These are phyloP conservation scores for Ascochyta koolunga DNA, from an alignment of 2,329 filamentous ascomycete species.

Conservation along the genomic window DNA sequence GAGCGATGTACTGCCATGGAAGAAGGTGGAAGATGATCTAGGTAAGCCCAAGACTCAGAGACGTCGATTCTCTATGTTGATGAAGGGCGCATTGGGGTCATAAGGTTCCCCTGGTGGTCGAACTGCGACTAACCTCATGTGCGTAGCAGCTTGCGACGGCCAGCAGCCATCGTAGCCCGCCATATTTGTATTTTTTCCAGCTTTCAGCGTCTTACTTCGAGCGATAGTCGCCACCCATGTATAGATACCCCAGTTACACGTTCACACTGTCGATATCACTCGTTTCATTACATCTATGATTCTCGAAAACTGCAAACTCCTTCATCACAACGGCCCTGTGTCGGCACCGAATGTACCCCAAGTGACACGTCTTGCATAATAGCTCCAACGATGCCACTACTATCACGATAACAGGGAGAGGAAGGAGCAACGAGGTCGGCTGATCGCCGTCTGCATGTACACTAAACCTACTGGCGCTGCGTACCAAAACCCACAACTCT, in stretches of 20 bases:
- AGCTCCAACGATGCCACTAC: background rate
- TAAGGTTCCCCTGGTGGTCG: constrained; percentile 15
- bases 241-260: constrained; percentile 19
- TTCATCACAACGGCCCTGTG: background rate
- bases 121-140: constrained; percentile 13
- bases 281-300: background rate
- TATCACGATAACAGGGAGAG: background rate
- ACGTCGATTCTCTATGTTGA: constrained; percentile 35
- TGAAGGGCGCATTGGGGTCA: constrained; percentile 18
- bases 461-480: constrained; percentile 3
- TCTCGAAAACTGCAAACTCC: background rate
- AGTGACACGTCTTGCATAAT: background rate
- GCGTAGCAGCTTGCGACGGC: constrained; percentile 11
- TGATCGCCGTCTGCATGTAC: constrained; percentile 6
- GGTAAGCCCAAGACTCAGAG: constrained; percentile 29
- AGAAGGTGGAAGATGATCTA: constrained; percentile 15
- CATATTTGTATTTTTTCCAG: constrained; percentile 11
- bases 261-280: constrained; percentile 10
- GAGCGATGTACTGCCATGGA: constrained; percentile 43
- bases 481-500: constrained; percentile 5
- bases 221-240: constrained; percentile 3
- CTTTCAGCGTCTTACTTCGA: constrained; percentile 12
- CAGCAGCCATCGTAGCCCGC: constrained; percentile 10
- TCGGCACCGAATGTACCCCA: constrained; percentile 1
- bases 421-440: background rate